These are phyloP conservation scores for Alisma plantagoaquatica DNA, from an alignment of 106 monocot species.

Conservation along the genomic window DNA sequence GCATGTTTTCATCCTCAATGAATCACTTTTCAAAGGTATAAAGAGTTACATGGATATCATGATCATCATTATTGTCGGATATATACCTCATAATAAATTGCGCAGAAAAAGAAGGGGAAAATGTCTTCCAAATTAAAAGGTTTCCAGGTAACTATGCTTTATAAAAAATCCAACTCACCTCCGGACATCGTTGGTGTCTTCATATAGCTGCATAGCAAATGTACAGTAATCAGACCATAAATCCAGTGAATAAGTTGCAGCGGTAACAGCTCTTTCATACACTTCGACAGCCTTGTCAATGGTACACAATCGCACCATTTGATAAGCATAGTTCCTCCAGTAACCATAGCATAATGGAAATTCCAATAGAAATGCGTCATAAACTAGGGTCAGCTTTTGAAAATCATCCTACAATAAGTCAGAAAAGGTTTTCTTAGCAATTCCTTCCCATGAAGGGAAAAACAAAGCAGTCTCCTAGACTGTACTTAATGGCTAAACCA, in stretches of 20 bases:
- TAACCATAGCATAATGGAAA: constrained; percentile 82
- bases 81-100: too few relatives aligned
- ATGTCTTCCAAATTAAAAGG: background rate
- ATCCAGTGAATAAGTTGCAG: constrained; percentile 55
- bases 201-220: constrained; percentile 47
- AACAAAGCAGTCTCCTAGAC: background rate
- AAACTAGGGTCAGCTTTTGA: constrained; percentile 34
- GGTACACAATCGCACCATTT: constrained; percentile 33
- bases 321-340: constrained; percentile 71
- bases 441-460: too few relatives aligned
- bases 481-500: background rate
- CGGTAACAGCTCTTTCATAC: constrained; percentile 64
- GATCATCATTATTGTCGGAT: background rate
- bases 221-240: constrained; percentile 74
- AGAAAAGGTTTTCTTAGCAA: constrained; percentile 3
- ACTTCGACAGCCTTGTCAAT: constrained; percentile 42
- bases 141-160: background rate
- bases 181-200: constrained; percentile 66
- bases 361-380: constrained; percentile 58
- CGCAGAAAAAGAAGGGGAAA: too few relatives aligned
- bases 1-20: too few relatives aligned
- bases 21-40: too few relatives aligned
- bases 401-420: constrained; percentile 50
- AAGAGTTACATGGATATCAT: background rate
- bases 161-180: constrained; percentile 33